A percentile compares a stretch with the other conserved stretches of the same genome.
Evolutionary conservation across 352 stramenopile genomes (phyloP).

Genomic region (Phytopythium aichiense): DNA sequence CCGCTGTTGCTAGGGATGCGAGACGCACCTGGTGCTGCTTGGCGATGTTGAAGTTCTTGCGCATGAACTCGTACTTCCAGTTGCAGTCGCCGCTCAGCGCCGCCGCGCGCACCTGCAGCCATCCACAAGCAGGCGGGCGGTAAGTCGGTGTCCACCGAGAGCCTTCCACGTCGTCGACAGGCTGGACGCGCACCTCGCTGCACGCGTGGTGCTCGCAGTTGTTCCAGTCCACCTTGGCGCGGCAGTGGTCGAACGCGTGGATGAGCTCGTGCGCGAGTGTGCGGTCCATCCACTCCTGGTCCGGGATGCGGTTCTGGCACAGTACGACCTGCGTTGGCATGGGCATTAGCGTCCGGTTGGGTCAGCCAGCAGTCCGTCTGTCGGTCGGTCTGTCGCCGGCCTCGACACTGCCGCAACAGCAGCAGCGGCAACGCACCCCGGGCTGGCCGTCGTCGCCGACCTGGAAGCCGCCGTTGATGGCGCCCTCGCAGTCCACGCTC

Average conservation of each 20-base stretch:
- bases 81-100: slow-evolving; percentile 88
- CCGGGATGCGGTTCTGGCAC: slow-evolving; percentile 90
- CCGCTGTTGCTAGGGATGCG: too few species aligned
- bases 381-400: too few species aligned
- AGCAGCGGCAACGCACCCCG: slow-evolving; percentile 22
- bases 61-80: slow-evolving; percentile 90
- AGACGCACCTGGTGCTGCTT: slow-evolving; percentile 81
- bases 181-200: slow-evolving; percentile 65
- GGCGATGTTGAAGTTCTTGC: slow-evolving; percentile 88
- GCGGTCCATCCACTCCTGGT: slow-evolving; percentile 90
- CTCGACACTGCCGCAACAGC: too few species aligned
- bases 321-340: slow-evolving; percentile 52
- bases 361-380: too few species aligned
- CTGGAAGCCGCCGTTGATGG: slow-evolving; percentile 86
- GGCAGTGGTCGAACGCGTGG: slow-evolving; percentile 92
- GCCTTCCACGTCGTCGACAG: too few species aligned
- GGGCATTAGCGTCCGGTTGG: too few species aligned
- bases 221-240: slow-evolving; percentile 90
- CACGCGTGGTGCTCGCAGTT: slow-evolving; percentile 92
- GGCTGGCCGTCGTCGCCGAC: slow-evolving; percentile 72
- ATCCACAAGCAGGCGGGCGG: background rate
- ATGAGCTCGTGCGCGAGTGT: slow-evolving; percentile 93
- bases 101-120: slow-evolving; percentile 52
- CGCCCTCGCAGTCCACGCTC: slow-evolving; percentile 75
- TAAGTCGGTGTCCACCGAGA: too few species aligned